These are phyloP conservation scores for Hymenoscyphus occultus DNA, from an alignment of 2,329 filamentous ascomycete species.

Conservation along the genomic window DNA sequence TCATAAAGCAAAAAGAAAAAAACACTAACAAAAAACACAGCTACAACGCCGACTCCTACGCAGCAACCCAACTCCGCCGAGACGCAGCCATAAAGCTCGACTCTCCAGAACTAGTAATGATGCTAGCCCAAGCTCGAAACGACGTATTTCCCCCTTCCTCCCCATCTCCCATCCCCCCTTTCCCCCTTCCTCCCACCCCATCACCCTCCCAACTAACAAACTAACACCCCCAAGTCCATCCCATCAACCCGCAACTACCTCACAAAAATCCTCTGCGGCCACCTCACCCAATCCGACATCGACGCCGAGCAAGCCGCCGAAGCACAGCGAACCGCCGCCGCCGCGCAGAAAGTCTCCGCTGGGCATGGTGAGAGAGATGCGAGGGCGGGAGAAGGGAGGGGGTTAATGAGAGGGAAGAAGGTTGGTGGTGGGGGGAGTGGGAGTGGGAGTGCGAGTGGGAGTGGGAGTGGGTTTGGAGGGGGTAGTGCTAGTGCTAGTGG, in stretches of 20 bases:
- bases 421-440: not conserved
- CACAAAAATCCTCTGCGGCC: conserved; percentile 54
- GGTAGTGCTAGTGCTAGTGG: no score
- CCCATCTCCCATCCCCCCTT: not conserved
- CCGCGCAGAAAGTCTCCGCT: not conserved
- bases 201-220: not conserved
- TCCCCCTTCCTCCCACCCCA: not conserved
- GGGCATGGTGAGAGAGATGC: not conserved
- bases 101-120: conserved; percentile 56
- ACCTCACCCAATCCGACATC: conserved; percentile 13
- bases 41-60: conserved; percentile 29
- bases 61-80: conserved; percentile 36
- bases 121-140: conserved; percentile 52
- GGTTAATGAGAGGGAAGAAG: not conserved
- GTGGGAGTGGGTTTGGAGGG: no score
- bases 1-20: not conserved
- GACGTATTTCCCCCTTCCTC: conserved; percentile 43
- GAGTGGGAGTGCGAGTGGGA: not conserved
- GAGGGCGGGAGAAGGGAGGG: not conserved
- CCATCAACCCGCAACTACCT: conserved; percentile 55
- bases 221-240: conserved; percentile 45
- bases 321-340: not conserved
- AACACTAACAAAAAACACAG: conserved; percentile 11
- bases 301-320: not conserved
- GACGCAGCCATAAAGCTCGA: conserved; percentile 54